phyloP scores from a whole-genome alignment of 1,284 basidiomycete genomes.

The Spongiforma sp. region DNA sequence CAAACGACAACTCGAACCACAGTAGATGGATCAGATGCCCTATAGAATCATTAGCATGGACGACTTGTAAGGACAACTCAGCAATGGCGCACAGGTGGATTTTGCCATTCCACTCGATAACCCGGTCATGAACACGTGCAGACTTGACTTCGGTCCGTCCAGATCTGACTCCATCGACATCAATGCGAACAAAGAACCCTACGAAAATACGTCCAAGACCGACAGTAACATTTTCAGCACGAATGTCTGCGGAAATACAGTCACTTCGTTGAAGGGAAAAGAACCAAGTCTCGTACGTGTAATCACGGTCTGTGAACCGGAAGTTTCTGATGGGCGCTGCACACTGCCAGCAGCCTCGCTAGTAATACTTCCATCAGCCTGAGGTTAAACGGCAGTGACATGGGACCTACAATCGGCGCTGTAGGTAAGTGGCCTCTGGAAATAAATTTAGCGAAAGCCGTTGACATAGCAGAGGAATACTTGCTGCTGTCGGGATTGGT shows the following conservation, averaged over 20 bases:
- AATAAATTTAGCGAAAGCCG: no score
- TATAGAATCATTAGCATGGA: not conserved
- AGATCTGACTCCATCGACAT: not conserved
- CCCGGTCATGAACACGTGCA: not conserved
- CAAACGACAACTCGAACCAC: slow-evolving; percentile 6
- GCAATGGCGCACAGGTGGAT: slow-evolving; percentile 3
- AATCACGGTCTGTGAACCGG: no score
- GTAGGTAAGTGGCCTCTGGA: not conserved
- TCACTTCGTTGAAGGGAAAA: no score
- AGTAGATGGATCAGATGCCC: slow-evolving; percentile 3
- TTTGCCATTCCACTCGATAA: slow-evolving; percentile 11
- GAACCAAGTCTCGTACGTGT: no score
- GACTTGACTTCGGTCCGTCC: slow-evolving; percentile 7
- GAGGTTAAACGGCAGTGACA: not conserved
- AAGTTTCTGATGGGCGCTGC: no score
- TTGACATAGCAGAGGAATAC: not conserved
- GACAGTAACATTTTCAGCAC: no score
- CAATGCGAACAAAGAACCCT: no score
- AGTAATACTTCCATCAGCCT: no score
- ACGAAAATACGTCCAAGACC: no score
- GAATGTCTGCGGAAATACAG: no score
- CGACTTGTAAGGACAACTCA: not conserved
- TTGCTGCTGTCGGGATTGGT: not conserved
- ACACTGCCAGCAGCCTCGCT: not conserved
- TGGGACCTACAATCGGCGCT: not conserved